phyloP scores from a whole-genome alignment of 495 filamentous ascomycete species.

The Extremus antarcticus region DNA sequence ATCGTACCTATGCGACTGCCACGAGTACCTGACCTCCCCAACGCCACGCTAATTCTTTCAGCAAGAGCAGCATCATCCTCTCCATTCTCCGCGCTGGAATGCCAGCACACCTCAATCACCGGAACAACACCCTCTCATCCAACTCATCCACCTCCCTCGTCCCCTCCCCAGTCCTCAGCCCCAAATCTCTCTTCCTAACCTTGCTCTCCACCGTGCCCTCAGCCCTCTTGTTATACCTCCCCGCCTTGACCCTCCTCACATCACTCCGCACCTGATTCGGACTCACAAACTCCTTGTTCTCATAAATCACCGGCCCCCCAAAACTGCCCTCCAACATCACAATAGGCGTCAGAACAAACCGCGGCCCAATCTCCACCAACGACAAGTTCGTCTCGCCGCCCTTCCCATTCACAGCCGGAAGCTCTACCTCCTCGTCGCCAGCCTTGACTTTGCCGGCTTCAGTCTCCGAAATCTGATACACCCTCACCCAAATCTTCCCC shows the following conservation, averaged over 20 bases:
- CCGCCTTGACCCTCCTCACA: slow-evolving; percentile 59
- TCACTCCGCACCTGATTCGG: slow-evolving; percentile 90
- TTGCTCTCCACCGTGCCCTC: slow-evolving; percentile 63
- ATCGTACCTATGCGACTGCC: neutral
- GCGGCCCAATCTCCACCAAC: slow-evolving; percentile 86
- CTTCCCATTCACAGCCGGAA: slow-evolving; percentile 7
- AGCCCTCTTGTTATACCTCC: slow-evolving; percentile 57
- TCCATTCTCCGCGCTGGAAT: too few species aligned
- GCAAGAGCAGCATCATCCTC: too few species aligned
- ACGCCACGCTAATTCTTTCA: neutral
- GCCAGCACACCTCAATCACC: slow-evolving; percentile 37
- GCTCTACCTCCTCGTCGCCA: slow-evolving; percentile 27
- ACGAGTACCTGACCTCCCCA: neutral
- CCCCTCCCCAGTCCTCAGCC: slow-evolving; percentile 55
- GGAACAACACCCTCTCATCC: slow-evolving; percentile 74
- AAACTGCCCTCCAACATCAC: slow-evolving; percentile 92
- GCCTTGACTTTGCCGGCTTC: slow-evolving; percentile 40
- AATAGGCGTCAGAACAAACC: slow-evolving; percentile 92
- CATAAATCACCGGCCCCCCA: slow-evolving; percentile 92
- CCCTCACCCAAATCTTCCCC: slow-evolving; percentile 91
- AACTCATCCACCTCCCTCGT: slow-evolving; percentile 55
- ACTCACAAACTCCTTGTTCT: slow-evolving; percentile 96
- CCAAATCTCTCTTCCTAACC: slow-evolving; percentile 64
- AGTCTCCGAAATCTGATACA: slow-evolving; percentile 84
- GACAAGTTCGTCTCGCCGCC: slow-evolving; percentile 56